Base-by-base conservation (phyloP, 1,284 basidiomycete species). In the Trametes hirsuta region DNA sequence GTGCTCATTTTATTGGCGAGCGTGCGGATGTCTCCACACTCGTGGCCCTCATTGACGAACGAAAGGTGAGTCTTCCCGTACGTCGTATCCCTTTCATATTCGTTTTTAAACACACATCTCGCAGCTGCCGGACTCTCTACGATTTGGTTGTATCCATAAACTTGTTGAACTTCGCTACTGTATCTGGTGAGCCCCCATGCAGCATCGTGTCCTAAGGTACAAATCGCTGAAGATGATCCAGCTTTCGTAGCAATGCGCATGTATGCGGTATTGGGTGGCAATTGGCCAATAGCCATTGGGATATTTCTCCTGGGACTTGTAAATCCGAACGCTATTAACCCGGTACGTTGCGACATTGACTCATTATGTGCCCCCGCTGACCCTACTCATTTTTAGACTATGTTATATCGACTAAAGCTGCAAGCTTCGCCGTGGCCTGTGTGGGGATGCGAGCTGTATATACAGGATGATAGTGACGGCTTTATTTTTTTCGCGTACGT, bases 181-280 rank as follows among this genome's bases (percentile, higher is more conserved):
- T 50, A 8, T 37, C 48, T 3, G 48, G 48, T 50, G 5, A 40
- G 48, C 30, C 5, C 8, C 24, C 1, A 6, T 14, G 15, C 30
- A 4, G 12, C 30, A 47, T 5, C n/a, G 30, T n/a, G 15, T n/a
- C 12, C 9, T 15, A 37, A 37, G 14, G 39, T 40, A 40, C 39
- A 11, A 11, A 12, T 18, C 14, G 39, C 39, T 14, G 11, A 40
- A 12, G 39, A 18, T 11, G 1, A 2, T n/a, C 4, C 36, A 50
- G 48, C 48, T 6, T 50, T 50, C 22, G 48, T 50, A 22, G 48
- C 48, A 15, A 50, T 37, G 21, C 48, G 48, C 36, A 50, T 50
- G 36, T 50, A 50, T 24, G 48, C 48, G 11, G 12, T 50, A 9
- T 50, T 35, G 35, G 36, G 36, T 4, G 37, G 48, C 21, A 39